Evolutionary conservation across 306 rosid species (phyloP).

Genomic region (Cotoneaster glaucophyllus): DNA sequence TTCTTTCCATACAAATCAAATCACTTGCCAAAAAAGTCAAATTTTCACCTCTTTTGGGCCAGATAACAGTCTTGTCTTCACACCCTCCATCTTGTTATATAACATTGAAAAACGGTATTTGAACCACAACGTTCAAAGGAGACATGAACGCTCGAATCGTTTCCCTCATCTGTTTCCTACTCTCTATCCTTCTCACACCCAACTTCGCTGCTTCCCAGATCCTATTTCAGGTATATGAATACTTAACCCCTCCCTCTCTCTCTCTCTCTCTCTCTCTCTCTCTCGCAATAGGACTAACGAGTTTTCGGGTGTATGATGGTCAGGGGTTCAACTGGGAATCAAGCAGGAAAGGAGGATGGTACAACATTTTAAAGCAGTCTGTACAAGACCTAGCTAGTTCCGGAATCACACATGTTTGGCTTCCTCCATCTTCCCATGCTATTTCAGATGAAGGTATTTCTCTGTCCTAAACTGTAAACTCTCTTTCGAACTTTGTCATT

Average conservation of each 20-base stretch:
- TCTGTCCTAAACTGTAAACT: no score
- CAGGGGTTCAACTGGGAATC: slow-evolving; percentile 90
- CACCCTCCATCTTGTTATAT: not conserved
- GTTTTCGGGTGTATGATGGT: not conserved
- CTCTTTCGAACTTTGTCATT: not conserved
- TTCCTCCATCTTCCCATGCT: slow-evolving; percentile 80
- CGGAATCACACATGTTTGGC: slow-evolving; percentile 70
- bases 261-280: not conserved
- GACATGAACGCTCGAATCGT: not conserved
- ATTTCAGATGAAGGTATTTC: slow-evolving; percentile 30
- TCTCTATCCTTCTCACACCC: not conserved
- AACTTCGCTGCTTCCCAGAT: not conserved
- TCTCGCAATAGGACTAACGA: not conserved
- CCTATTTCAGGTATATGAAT: not conserved
- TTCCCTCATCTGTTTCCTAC: not conserved
- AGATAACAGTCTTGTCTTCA: not conserved
- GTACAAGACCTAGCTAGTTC: slow-evolving; percentile 48
- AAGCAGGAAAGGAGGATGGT: slow-evolving; percentile 56
- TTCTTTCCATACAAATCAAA: no score
- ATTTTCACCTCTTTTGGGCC: not conserved
- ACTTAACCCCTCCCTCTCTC: not conserved
- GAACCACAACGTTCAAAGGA: no score
- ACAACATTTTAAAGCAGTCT: slow-evolving; percentile 42
- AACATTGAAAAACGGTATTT: no score
- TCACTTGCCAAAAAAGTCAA: not conserved